Evolutionary conservation across 495 filamentous ascomycete species (phyloP), one percentile per base, ranked within the genome.

Genomic region (Aspergillus sclerotioniger): DNA sequence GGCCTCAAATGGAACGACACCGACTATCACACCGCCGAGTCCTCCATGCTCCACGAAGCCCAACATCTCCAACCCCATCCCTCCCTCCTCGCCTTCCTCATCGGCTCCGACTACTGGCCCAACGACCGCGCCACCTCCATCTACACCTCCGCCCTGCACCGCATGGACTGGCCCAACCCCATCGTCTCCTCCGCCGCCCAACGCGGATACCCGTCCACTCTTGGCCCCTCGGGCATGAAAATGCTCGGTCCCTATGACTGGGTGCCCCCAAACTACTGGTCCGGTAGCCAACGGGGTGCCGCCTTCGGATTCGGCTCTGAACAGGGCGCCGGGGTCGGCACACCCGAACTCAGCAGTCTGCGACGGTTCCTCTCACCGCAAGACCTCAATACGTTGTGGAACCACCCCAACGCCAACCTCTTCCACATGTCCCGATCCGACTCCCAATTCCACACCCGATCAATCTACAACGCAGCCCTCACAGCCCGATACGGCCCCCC

Each of bases 171-270:
- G 84, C 65, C 79, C 12, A 74, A 70, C 15, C 84, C 85, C 0
- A 70, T 87, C 17, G 73, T 87, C 15, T 75, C 78, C 16, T 85
- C 84, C 0, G 85, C 85, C 2, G 76, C 77, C 21, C 80, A 80
- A 57, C 73, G 77, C 9, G 83, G 83, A 0, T 84, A 71, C 52
- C 80, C 84, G 0, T 43, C 75, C 8, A 60, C 70, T 13, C 72
- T 85, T 0, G 82, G 80, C 0, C 78, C 81, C 0, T 80, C 80
- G 0, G 84, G 85, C 0, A 77, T 88, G 76, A 87, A 85, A 60
- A 87, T 87, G 85, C 79, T 82, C 1, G 85, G 85, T 0, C 85
- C 85, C 0, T 88, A 88, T 60, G 85, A 87, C 68, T 88, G 83
- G 81, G 81, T 85, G 0, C 81, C 85, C 5, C 85, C 85, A 0